Percentiles rank a stretch among this genome's conserved stretches.
phyloP scores from a whole-genome alignment of 164 flowering plant species.

The Aristolochia contorta region DNA sequence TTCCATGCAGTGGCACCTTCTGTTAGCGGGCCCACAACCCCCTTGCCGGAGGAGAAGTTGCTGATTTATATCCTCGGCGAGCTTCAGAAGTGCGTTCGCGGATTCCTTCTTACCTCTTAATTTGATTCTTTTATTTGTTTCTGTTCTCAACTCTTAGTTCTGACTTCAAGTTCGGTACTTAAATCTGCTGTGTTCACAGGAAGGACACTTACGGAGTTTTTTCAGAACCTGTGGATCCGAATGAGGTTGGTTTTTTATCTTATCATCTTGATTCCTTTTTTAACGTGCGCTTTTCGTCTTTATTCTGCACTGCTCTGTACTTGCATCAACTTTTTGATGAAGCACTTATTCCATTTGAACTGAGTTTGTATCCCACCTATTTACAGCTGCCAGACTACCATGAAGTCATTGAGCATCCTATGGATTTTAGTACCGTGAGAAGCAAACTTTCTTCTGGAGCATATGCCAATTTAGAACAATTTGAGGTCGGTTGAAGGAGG shows the following conservation, averaged over 20 bases:
- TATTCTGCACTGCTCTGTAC: not conserved
- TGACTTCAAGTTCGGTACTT: conserved; percentile 4
- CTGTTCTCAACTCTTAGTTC: not conserved
- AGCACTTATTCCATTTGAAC: not conserved
- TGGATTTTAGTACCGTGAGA: conserved; percentile 85
- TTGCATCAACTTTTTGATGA: no score
- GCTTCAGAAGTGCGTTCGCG: conserved; percentile 32
- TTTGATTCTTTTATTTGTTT: conserved; percentile 3
- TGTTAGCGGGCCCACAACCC: conserved; percentile 67
- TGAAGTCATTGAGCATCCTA: conserved; percentile 71
- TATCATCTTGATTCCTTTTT: not conserved
- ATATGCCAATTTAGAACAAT: conserved; percentile 64
- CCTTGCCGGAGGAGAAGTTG: conserved; percentile 88
- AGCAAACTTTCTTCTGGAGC: conserved; percentile 48
- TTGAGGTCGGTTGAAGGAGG: conserved; percentile 50
- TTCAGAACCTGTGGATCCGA: conserved; percentile 92
- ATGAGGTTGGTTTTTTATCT: conserved; percentile 48
- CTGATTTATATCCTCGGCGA: conserved; percentile 85
- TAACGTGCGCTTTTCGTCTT: not conserved
- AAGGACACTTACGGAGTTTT: conserved; percentile 86
- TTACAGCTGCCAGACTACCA: conserved; percentile 86
- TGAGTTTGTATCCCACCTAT: conserved; percentile 1
- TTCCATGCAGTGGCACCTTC: conserved; percentile 47
- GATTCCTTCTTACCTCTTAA: not conserved
- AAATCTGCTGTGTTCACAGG: conserved; percentile 35